These are phyloP conservation scores for Candida silvicultrix DNA, from an alignment of 805 yeast genomes.

Conservation along the genomic window DNA sequence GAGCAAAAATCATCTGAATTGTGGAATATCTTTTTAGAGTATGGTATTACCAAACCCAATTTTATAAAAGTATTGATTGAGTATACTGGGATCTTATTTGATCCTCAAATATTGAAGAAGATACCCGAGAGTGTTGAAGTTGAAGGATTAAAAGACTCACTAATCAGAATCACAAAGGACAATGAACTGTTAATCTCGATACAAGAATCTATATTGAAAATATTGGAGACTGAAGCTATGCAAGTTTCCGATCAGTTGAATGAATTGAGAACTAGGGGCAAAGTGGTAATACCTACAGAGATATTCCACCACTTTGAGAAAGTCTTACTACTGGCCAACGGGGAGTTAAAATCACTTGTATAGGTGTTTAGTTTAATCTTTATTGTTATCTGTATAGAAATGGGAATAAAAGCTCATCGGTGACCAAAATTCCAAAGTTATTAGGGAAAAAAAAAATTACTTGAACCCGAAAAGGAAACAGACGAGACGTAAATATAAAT, in stretches of 20 bases:
- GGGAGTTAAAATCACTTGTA: neutral
- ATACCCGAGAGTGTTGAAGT: conserved; percentile 61
- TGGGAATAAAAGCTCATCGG: no score
- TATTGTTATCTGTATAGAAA: no score
- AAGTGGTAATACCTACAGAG: conserved; percentile 4
- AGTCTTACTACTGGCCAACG: neutral
- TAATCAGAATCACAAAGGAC: conserved; percentile 56
- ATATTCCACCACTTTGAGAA: conserved; percentile 1
- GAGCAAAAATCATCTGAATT: conserved; percentile 65
- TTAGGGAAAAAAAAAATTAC: no score
- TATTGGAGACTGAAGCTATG: conserved; percentile 47
- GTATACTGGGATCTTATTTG: conserved; percentile 55
- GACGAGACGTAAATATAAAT: no score
- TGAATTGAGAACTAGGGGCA: conserved; percentile 26
- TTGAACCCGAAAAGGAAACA: no score
- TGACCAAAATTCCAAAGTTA: no score
- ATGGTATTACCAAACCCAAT: conserved; percentile 66
- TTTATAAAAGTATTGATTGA: conserved; percentile 73
- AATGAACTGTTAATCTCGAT: conserved; percentile 51
- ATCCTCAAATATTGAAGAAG: conserved; percentile 59
- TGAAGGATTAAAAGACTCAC: conserved; percentile 54
- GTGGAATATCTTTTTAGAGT: conserved; percentile 70
- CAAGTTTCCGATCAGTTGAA: conserved; percentile 26
- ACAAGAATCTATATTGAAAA: conserved; percentile 47
- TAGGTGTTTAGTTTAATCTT: no score